phyloP scores from a whole-genome alignment of 352 stramenopile species.

The Phytophthora quininea region DNA sequence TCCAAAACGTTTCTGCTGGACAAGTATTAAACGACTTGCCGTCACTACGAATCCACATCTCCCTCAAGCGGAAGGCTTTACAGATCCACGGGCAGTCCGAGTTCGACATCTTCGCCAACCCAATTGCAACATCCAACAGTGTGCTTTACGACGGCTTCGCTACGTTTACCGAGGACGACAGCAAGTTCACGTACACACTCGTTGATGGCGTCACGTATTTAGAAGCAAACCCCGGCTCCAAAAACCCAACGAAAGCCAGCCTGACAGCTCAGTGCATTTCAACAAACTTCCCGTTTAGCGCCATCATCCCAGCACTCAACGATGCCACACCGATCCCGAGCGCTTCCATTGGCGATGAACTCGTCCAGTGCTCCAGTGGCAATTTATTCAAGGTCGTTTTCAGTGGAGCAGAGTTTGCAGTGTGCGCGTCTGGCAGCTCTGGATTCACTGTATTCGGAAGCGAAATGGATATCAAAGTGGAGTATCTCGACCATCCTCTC shows the following conservation, averaged over 20 bases:
- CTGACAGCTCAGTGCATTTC: constrained; percentile 10
- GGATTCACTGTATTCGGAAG: background rate
- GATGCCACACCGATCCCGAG: background rate
- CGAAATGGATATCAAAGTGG: background rate
- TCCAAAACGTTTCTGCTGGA: background rate
- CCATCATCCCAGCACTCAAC: constrained; percentile 6
- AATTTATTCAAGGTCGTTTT: background rate
- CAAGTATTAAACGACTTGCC: background rate
- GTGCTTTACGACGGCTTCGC: constrained; percentile 11
- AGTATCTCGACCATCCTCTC: background rate
- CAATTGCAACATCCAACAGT: constrained; percentile 1
- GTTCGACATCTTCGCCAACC: background rate
- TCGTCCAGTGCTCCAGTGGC: constrained; percentile 9
- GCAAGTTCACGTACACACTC: constrained; percentile 16
- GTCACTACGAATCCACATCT: background rate
- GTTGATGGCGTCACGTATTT: constrained; percentile 20
- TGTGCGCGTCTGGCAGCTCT: background rate
- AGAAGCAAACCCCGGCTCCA: background rate
- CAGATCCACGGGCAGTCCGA: background rate
- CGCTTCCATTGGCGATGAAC: background rate
- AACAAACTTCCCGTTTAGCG: constrained; percentile 10
- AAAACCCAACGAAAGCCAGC: background rate
- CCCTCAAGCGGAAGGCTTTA: background rate
- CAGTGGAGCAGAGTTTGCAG: background rate
- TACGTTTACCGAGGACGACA: constrained; percentile 9